Conservation (phyloP, 208 protist genomes). For the Wallacemonas sp. region DNA sequence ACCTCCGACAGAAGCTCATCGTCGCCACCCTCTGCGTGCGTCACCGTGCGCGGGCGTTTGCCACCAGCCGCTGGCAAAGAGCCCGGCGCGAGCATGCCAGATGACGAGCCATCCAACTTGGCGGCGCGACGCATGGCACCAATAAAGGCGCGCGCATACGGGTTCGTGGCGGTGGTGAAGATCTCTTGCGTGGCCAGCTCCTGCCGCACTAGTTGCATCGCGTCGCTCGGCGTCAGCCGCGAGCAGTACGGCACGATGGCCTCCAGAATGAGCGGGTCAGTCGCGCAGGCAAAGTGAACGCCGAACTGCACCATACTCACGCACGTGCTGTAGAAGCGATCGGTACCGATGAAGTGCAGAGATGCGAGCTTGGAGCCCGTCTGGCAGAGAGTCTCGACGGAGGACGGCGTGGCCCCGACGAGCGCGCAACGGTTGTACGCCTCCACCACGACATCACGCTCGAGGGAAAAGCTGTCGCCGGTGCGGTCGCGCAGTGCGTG, state of each 20-base stretch:
- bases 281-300: conserved; percentile 62
- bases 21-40: conserved; percentile 19
- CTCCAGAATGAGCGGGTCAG: conserved; percentile 70
- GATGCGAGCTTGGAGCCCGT: conserved; percentile 74
- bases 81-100: conserved; percentile 5
- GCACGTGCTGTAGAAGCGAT: conserved; percentile 66
- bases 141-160: conserved; percentile 57
- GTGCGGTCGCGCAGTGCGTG: conserved; percentile 65
- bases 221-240: conserved; percentile 62
- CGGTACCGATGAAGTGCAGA: conserved; percentile 71
- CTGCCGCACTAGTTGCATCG: conserved; percentile 45
- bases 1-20: conserved; percentile 45
- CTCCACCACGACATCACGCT: conserved; percentile 65
- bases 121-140: conserved; percentile 65
- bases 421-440: conserved; percentile 65
- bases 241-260: conserved; percentile 65
- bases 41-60: conserved; percentile 35
- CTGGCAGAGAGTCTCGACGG: conserved; percentile 68
- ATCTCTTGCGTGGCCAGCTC: conserved; percentile 31
- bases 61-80: neutral
- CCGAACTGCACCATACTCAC: conserved; percentile 69
- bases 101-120: conserved; percentile 31
- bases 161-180: conserved; percentile 47
- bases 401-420: conserved; percentile 50
- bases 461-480: conserved; percentile 57